phyloP scores from a whole-genome alignment of 331 rosid genomes.

The Quercus tomentella region DNA sequence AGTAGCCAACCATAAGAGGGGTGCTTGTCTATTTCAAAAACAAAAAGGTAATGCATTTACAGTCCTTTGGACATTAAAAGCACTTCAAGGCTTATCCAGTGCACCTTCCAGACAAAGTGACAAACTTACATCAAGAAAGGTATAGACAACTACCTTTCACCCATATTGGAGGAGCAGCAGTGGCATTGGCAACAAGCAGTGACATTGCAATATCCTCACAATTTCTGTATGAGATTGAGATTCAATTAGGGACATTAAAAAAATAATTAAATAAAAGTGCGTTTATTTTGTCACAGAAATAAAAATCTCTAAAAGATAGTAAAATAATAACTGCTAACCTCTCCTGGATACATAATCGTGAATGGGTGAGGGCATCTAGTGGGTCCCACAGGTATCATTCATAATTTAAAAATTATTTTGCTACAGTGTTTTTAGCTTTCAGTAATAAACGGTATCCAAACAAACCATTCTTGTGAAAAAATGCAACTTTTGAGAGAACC shows the following conservation, averaged over 20 bases:
- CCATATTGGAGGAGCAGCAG: constrained; percentile 55
- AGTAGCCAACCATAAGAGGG: not conserved
- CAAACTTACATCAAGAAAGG: not conserved
- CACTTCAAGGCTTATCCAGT: not conserved
- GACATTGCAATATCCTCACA: constrained; percentile 65
- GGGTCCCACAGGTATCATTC: not conserved
- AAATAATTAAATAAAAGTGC: not conserved
- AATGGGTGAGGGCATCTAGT: constrained; percentile 41
- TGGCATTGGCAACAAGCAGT: constrained; percentile 49
- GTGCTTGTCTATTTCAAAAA: not conserved
- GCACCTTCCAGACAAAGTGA: not conserved
- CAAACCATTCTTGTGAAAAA: constrained; percentile 17
- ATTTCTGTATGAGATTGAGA: constrained; percentile 25
- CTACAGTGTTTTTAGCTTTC: too few relatives aligned
- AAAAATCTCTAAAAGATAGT: not conserved
- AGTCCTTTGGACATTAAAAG: not conserved
- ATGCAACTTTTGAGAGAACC: constrained; percentile 63
- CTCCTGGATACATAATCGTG: constrained; percentile 38
- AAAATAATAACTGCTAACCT: constrained; percentile 24
- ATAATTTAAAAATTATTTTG: too few relatives aligned
- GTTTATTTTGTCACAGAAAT: not conserved
- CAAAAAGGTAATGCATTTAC: not conserved
- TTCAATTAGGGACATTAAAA: constrained; percentile 1
- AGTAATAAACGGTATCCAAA: too few relatives aligned
- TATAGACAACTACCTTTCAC: constrained; percentile 37